A percentile compares a stretch with the other conserved stretches of the same genome.
Conservation (phyloP, 2,329 filamentous ascomycete species). For the Emmonsiellopsis sp. region DNA sequence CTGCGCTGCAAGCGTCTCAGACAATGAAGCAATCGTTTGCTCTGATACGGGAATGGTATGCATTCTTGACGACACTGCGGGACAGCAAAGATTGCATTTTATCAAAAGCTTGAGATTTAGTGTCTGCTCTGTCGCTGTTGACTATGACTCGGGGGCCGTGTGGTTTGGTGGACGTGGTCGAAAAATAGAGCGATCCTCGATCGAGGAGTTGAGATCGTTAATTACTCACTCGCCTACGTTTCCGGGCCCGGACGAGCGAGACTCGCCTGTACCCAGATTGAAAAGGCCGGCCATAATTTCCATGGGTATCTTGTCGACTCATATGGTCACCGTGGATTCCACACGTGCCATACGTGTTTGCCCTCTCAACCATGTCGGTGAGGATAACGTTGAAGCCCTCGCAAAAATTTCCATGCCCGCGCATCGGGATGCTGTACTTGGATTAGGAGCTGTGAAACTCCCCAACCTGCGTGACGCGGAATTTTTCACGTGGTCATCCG, state of each 20-base stretch:
- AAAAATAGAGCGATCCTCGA: constrained; percentile 39
- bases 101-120: constrained; percentile 58
- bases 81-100: constrained; percentile 59
- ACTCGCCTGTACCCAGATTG: constrained; percentile 14
- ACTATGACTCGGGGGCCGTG: constrained; percentile 45
- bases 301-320: constrained; percentile 57
- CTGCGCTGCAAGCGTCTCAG: constrained; percentile 61
- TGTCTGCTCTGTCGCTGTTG: constrained; percentile 57
- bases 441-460: constrained; percentile 56
- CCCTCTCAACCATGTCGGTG: constrained; percentile 36
- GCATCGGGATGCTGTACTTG: constrained; percentile 53
- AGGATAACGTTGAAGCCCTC: constrained; percentile 20
- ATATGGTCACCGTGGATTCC: constrained; percentile 65
- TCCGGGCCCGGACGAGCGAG: constrained; percentile 15
- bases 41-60: constrained; percentile 87
- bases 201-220: constrained; percentile 27
- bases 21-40: constrained; percentile 68
- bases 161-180: constrained; percentile 63
- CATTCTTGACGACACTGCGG: constrained; percentile 66
- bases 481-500: constrained; percentile 83
- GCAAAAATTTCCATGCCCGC: constrained; percentile 38
- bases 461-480: constrained; percentile 55
- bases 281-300: constrained; percentile 46
- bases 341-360: constrained; percentile 60
- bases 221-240: constrained; percentile 15